Base-by-base conservation (phyloP, 2,329 filamentous ascomycete species). In the Colletotrichum sp. region DNA sequence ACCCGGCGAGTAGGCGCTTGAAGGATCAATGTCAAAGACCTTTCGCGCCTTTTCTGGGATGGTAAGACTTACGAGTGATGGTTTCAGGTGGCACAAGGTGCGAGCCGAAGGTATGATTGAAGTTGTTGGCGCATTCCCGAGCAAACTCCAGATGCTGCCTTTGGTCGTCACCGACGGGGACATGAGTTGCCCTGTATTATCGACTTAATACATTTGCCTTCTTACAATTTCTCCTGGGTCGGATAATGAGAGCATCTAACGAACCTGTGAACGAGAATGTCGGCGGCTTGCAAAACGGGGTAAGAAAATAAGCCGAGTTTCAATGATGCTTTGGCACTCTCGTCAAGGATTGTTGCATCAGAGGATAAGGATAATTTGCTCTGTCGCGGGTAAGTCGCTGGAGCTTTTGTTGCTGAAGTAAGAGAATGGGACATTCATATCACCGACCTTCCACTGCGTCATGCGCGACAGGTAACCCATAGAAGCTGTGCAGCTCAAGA, bases 151-250 rank as follows among this genome's bases (percentile, higher is more conserved):
- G 91, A 85, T 99, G 97, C 81, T 99, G 97, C 72, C 89, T 89
- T 85, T 99, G 97, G 83, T 99, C 97, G 79, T 98, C 94, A n/a
- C 97, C 97, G 3, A 99, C 96, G 13, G 97, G 97, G 28, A 99
- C 96, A 85, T 98, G 95, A 1, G 96, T 98, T 77, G 96, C 94
- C 79, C 94, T 94, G 13, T 12, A 28, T 15, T 6, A 30, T 52
- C n/a, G n/a, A 52, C 43, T 52, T 21, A 52, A 52, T 52, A 52
- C 12, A 52, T 52, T 24, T 52, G 43, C 43, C n/a, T 24, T 52
- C n/a, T 52, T 12, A 52, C 16, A 13, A 13, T 24, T 21, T 21
- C n/a, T 24, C 43, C 43, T 52, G 6, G 6, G 3, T 21, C n/a
- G 12, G n/a, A 13, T 52, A 12, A 21, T 13, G 43, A 52, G 43